Evolutionary conservation across 345 rosid genomes (phyloP).

Genomic region (Excoecaria agallocha): DNA sequence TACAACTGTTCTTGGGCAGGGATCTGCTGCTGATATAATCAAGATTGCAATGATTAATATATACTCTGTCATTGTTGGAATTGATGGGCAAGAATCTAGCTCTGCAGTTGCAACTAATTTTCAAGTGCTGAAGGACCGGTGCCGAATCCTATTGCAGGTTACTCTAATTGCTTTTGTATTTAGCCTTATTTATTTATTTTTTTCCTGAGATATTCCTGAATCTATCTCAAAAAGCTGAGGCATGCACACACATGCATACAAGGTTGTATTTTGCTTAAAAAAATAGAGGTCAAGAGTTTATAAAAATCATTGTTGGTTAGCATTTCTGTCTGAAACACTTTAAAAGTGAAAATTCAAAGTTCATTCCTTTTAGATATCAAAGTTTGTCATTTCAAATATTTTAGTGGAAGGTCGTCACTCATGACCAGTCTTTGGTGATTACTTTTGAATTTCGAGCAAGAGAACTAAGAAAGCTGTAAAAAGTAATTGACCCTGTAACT

Average conservation of each 20-base stretch:
- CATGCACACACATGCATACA: background rate
- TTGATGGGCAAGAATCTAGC: slow-evolving; percentile 35
- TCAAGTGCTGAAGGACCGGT: slow-evolving; percentile 63
- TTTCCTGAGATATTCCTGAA: background rate
- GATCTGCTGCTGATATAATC: slow-evolving; percentile 96
- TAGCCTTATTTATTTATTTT: slow-evolving; percentile 5
- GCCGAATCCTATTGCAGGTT: slow-evolving; percentile 91
- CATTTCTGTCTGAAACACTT: background rate
- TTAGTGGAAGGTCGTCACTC: background rate
- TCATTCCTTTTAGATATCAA: background rate
- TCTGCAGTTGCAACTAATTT: slow-evolving; percentile 44
- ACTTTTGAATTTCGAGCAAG: background rate
- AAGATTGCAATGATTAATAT: slow-evolving; percentile 91
- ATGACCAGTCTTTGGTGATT: background rate
- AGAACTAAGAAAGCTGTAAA: background rate
- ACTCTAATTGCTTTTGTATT: background rate
- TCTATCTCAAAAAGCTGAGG: background rate
- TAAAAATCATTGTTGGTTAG: slow-evolving; percentile 2
- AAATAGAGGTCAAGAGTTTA: background rate
- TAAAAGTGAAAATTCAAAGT: background rate
- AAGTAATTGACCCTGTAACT: background rate
- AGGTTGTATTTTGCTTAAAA: background rate
- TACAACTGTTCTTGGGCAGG: slow-evolving; percentile 44
- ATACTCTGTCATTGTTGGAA: slow-evolving; percentile 53
- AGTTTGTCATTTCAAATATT: background rate